A percentile compares a stretch with the other conserved stretches of the same genome.
Evolutionary conservation across 495 filamentous ascomycete species (phyloP).

Genomic region (Parathielavia appendiculata): DNA sequence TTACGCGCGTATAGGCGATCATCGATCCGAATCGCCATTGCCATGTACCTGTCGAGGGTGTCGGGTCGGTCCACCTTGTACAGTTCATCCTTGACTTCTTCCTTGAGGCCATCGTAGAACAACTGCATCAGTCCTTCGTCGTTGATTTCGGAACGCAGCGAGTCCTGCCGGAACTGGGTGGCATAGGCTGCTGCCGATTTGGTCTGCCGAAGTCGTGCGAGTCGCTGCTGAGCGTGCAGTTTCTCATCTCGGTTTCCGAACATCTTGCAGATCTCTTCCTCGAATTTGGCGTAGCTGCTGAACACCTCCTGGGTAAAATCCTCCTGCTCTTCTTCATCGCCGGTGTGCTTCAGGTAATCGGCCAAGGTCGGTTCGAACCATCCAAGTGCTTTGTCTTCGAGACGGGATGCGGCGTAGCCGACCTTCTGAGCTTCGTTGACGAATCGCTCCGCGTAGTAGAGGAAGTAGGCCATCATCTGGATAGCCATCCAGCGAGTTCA

Average conservation of each 20-base stretch:
- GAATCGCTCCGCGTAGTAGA: background rate
- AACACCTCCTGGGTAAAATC: background rate
- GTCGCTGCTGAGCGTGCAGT: background rate
- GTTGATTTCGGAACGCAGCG: background rate
- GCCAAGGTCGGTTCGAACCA: background rate
- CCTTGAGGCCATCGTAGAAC: constrained; percentile 7
- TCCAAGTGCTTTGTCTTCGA: background rate
- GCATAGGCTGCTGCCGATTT: background rate
- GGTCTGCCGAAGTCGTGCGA: background rate
- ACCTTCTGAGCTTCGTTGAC: background rate
- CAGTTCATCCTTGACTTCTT: constrained; percentile 3
- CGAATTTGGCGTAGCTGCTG: background rate
- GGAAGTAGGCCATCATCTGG: background rate
- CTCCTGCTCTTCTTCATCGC: background rate
- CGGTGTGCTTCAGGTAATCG: background rate
- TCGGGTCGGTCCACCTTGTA: background rate
- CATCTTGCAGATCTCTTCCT: background rate
- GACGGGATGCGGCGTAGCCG: background rate
- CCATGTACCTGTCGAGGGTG: background rate
- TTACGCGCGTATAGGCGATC: background rate
- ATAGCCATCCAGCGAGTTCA: background rate
- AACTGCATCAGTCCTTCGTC: constrained; percentile 7
- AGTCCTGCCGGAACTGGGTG: background rate
- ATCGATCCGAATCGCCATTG: background rate
- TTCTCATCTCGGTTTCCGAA: background rate